Percentiles rank a stretch among this genome's conserved stretches.
These are phyloP conservation scores for Mycena maculata DNA, from an alignment of 768 basidiomycete genomes.

Conservation along the genomic window DNA sequence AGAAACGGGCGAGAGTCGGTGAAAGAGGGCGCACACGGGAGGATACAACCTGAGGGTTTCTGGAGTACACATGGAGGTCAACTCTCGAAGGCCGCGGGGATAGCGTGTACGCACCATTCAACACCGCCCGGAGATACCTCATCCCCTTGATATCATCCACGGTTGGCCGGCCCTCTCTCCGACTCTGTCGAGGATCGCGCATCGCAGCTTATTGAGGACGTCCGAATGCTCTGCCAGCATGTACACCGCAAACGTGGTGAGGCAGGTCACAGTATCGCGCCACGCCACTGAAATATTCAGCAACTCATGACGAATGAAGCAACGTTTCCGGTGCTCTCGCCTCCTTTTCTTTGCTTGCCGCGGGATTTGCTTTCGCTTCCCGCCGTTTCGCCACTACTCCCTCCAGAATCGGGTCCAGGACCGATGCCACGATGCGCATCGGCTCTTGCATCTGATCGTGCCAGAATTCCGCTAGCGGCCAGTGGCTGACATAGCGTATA, in stretches of 20 bases:
- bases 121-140: conserved; percentile 65
- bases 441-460: conserved; percentile 55
- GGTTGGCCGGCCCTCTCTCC: conserved; percentile 58
- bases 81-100: too few relatives aligned
- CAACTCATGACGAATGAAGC: conserved; percentile 62
- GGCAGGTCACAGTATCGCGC: conserved; percentile 60
- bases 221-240: conserved; percentile 21
- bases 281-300: conserved; percentile 70
- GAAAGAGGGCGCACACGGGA: conserved; percentile 51
- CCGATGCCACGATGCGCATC: conserved; percentile 58
- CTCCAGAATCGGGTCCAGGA: conserved; percentile 62
- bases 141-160: conserved; percentile 66
- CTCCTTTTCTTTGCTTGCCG: too few relatives aligned
- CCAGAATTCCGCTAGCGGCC: conserved; percentile 67
- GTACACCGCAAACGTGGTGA: conserved; percentile 19
- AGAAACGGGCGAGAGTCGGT: neutral
- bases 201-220: conserved; percentile 52
- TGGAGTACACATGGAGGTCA: neutral
- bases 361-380: conserved; percentile 16
- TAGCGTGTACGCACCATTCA: conserved; percentile 4
- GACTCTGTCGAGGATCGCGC: conserved; percentile 60
- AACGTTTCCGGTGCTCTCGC: too few relatives aligned
- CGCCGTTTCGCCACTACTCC: conserved; percentile 56
- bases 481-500: conserved; percentile 49
- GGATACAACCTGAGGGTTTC: conserved; percentile 68